A percentile compares a stretch with the other conserved stretches of the same genome.
Conservation (phyloP, 306 rosid genomes). For the Malus sylvestris region DNA sequence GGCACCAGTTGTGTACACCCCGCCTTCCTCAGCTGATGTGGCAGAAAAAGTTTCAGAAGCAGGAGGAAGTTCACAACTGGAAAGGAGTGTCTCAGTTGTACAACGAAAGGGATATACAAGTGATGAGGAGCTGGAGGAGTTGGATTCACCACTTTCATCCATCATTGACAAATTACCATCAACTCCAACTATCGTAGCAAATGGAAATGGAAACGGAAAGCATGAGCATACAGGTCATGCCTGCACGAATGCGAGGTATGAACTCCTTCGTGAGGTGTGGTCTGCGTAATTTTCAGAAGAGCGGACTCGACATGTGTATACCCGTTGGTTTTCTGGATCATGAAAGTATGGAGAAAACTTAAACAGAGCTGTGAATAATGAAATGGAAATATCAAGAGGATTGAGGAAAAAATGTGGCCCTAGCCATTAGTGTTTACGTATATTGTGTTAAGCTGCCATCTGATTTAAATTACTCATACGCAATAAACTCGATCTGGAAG, state of each 20-base stretch:
- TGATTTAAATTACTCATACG: no score
- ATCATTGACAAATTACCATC: conserved; percentile 54
- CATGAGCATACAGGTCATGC: conserved; percentile 24
- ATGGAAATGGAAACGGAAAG: conserved; percentile 38
- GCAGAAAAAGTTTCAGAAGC: conserved; percentile 73
- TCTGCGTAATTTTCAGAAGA: conserved; percentile 30
- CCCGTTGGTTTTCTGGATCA: background rate
- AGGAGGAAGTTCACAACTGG: conserved; percentile 56
- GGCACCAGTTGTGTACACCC: conserved; percentile 46
- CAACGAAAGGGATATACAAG: conserved; percentile 86
- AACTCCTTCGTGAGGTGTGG: conserved; percentile 93
- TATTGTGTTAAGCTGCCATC: no score
- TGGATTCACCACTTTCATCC: conserved; percentile 62
- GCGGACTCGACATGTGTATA: conserved; percentile 5
- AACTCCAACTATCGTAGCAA: conserved; percentile 24
- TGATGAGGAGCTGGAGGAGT: conserved; percentile 88
- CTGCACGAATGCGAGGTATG: conserved; percentile 58
- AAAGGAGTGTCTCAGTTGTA: conserved; percentile 49
- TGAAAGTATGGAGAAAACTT: background rate
- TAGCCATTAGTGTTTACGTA: no score
- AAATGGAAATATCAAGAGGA: no score
- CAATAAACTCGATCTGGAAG: no score
- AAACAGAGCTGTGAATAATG: background rate
- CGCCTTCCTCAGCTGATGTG: conserved; percentile 60
- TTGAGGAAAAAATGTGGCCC: no score